Conservation (phyloP, 2,329 filamentous ascomycete genomes). For the Proliferodiscus dingleyae region DNA sequence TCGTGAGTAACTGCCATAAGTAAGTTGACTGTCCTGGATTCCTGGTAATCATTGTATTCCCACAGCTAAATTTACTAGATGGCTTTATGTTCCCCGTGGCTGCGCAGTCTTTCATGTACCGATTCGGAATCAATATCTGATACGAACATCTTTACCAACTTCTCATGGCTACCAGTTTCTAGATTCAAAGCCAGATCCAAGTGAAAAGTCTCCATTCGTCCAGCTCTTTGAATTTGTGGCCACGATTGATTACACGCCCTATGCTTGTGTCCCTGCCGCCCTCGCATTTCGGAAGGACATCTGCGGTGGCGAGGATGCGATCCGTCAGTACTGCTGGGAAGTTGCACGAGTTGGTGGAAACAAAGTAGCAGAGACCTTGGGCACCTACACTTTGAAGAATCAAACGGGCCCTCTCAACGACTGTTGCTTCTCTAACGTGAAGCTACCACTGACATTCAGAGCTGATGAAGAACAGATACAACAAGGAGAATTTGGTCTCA, state of each 20-base stretch:
- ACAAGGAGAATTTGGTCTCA: conserved; percentile 27
- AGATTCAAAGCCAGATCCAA: conserved; percentile 34
- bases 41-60: not conserved
- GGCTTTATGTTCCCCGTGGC: conserved; percentile 77
- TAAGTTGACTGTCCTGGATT: conserved; percentile 47
- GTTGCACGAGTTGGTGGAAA: conserved; percentile 61
- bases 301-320: conserved; percentile 67
- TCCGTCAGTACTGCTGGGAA: conserved; percentile 57
- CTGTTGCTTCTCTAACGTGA: conserved; percentile 69
- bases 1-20: conserved; percentile 84
- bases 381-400: conserved; percentile 69
- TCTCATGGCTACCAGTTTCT: conserved; percentile 62
- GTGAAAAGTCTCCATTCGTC: conserved; percentile 51
- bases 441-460: conserved; percentile 53
- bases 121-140: conserved; percentile 67
- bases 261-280: conserved; percentile 66
- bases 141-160: conserved; percentile 72
- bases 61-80: conserved; percentile 35
- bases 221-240: conserved; percentile 71
- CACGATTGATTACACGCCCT: conserved; percentile 68
- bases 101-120: conserved; percentile 81
- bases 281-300: conserved; percentile 64
- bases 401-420: conserved; percentile 51
- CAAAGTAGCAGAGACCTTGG: conserved; percentile 55
- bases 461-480: conserved; percentile 15